A percentile compares a stretch with the other conserved stretches of the same genome.
phyloP scores from a whole-genome alignment of 345 rosid genomes.

The Eucalyptus cloeziana region DNA sequence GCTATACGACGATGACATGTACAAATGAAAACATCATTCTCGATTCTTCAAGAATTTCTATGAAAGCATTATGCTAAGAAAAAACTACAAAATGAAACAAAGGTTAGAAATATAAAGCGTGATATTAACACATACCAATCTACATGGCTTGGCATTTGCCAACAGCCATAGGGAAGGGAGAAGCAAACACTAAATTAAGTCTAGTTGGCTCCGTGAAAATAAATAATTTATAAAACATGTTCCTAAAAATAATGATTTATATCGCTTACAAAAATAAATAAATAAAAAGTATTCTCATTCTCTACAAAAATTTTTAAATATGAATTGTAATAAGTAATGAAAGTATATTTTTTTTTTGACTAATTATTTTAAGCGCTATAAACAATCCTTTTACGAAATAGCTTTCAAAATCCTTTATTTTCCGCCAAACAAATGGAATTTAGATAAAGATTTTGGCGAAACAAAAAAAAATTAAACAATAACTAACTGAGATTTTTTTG shows the following conservation, averaged over 20 bases:
- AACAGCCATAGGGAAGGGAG: not conserved
- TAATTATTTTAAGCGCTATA: not conserved
- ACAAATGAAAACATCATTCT: not conserved
- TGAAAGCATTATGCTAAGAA: not conserved
- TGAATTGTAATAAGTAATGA: rapidly evolving
- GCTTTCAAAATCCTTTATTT: not conserved
- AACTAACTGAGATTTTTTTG: not conserved
- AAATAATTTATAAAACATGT: not conserved
- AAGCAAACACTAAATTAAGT: not conserved
- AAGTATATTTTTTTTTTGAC: no score
- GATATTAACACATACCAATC: not conserved
- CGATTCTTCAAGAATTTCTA: not conserved
- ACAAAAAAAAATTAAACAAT: not conserved
- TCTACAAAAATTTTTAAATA: not conserved
- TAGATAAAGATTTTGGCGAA: not conserved
- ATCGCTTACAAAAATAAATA: not conserved
- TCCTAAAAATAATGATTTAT: not conserved
- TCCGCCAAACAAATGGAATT: not conserved
- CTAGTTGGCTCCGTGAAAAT: not conserved
- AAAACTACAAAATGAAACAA: not conserved
- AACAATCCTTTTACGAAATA: rapidly evolving
- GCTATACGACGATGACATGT: not conserved
- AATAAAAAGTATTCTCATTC: not conserved
- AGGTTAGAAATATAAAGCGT: not conserved
- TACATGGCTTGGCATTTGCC: not conserved